Conservation (phyloP, 495 filamentous ascomycete species). For the Pyrenopolyporus hunteri region DNA sequence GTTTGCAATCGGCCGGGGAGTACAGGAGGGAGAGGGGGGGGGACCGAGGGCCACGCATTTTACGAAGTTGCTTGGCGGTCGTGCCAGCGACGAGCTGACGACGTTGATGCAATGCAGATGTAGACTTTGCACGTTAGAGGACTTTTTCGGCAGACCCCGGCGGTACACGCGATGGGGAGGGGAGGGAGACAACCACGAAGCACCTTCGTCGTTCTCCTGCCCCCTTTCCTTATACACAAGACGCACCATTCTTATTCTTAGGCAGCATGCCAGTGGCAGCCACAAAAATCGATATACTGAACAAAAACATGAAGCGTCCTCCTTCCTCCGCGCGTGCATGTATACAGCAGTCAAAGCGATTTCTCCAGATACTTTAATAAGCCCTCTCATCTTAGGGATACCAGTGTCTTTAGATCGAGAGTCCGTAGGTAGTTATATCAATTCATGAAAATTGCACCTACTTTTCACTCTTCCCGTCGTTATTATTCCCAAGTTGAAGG, state of each 20-base stretch:
- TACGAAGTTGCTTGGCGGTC: background rate
- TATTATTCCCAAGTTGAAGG: no score
- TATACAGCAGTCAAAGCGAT: background rate
- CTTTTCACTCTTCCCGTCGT: no score
- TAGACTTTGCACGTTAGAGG: no score
- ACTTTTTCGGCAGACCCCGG: background rate
- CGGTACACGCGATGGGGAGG: background rate
- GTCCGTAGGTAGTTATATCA: no score
- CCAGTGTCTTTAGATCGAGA: no score
- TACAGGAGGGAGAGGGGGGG: background rate
- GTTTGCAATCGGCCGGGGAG: background rate
- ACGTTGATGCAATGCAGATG: no score
- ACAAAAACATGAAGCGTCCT: background rate
- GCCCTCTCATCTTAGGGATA: no score
- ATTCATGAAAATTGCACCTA: no score
- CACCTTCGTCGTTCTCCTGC: background rate
- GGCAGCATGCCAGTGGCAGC: conserved; percentile 27
- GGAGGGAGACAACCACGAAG: background rate
- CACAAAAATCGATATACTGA: conserved; percentile 30
- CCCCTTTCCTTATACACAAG: conserved; percentile 4
- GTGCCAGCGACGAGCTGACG: no score
- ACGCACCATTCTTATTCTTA: conserved; percentile 28
- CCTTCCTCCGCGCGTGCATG: background rate
- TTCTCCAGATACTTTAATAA: no score
- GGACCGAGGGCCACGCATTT: background rate